Evolutionary conservation across 1,284 basidiomycete species (phyloP), one percentile per base, ranked within the genome.

Genomic region (Flammula alnicola): DNA sequence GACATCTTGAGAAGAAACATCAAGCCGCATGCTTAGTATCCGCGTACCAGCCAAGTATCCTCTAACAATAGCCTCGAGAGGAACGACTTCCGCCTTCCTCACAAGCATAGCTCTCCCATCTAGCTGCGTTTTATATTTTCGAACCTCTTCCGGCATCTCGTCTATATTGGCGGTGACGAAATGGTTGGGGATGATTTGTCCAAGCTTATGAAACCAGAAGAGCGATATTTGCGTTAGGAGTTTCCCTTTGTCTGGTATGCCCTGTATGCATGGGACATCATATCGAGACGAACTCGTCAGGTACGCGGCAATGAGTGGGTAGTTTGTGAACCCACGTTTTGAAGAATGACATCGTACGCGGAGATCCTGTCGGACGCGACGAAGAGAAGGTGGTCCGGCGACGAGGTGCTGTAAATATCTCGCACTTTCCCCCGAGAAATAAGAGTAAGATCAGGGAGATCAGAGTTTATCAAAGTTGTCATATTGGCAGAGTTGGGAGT

Each of bases 351-450:
- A 77, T 99, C 96, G 73, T 94, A 99, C 0, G 96, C 95, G 16
- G 93, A 96, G 66, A 98, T 97, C 54, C 97, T 80, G 73, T 99
- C 97, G 11, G 93, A 91, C 5, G 96, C 95, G 46, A 99, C 89
- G 69, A 99, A 98, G 49, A 99, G 80, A 22, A 98, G 80, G 58
- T 84, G 80, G 49, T 88, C 72, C 55, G 80, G 71, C 56, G 83
- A 74, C 56, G 91, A 81, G 9, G 80, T 85, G 38, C 79, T 72
- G 70, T 97, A 98, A 62, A 97, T 87, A 70, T 98, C 94, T 52
- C 95, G 84, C 25, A 98, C 95, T 79, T 98, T 98, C 51, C 95
- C 95, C 67, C 80, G 84, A 5, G 91, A 92, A 27, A 97, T 56
- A 2, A 96, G 76, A 42, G 67, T 73, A 39, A 90, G 73, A 26